phyloP scores from a whole-genome alignment of 352 stramenopile genomes.

The Phytophthora sansomeana region DNA sequence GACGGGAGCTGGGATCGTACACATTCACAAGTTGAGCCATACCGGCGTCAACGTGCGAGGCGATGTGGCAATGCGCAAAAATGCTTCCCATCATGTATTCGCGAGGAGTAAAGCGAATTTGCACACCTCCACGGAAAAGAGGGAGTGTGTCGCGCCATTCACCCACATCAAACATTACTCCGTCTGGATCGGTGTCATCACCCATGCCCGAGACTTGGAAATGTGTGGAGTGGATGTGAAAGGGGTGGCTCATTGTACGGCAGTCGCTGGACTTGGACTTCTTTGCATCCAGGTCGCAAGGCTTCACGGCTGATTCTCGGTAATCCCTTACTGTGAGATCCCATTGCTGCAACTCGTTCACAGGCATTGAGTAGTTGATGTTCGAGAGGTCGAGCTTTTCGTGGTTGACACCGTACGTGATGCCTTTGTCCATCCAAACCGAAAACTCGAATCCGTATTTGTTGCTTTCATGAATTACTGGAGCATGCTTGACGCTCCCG shows the following conservation, averaged over 20 bases:
- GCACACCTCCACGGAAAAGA: constrained; percentile 65
- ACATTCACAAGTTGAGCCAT: constrained; percentile 83
- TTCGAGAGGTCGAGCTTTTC: constrained; percentile 48
- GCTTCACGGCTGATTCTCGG: constrained; percentile 36
- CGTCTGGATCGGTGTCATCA: constrained; percentile 53
- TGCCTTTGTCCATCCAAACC: constrained; percentile 64
- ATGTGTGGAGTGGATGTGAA: constrained; percentile 83
- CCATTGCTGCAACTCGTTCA: constrained; percentile 77
- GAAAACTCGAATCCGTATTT: constrained; percentile 83
- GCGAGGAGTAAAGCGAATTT: constrained; percentile 73
- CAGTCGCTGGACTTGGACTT: constrained; percentile 44
- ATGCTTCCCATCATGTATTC: constrained; percentile 73
- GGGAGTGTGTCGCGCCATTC: constrained; percentile 86
- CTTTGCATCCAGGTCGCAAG: constrained; percentile 47
- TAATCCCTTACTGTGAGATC: constrained; percentile 70
- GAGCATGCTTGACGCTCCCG: constrained; percentile 17
- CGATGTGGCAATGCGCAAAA: constrained; percentile 81
- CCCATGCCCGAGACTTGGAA: constrained; percentile 70
- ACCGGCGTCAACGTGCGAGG: constrained; percentile 70
- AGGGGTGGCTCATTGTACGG: constrained; percentile 80
- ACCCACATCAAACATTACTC: constrained; percentile 61
- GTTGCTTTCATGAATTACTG: constrained; percentile 41
- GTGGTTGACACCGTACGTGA: constrained; percentile 75
- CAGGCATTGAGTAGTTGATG: constrained; percentile 75
- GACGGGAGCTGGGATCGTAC: constrained; percentile 18